Evolutionary conservation across 139 green algal species (phyloP).

Genomic region (Picochlorum sp.): DNA sequence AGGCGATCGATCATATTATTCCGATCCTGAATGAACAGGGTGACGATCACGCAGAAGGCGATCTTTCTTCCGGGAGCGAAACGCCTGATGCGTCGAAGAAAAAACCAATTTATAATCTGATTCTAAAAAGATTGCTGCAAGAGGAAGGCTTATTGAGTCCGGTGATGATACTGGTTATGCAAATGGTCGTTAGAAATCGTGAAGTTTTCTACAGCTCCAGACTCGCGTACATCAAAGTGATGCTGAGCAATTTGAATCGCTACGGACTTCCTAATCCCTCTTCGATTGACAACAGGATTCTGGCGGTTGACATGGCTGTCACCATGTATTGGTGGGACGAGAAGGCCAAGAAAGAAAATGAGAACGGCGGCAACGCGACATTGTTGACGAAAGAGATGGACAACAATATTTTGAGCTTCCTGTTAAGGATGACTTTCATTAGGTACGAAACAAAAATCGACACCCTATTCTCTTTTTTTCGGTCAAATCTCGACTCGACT

Average conservation of each 20-base stretch:
- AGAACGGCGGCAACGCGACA: slow-evolving; percentile 35
- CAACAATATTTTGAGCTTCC: slow-evolving; percentile 81
- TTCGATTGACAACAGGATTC: slow-evolving; percentile 65
- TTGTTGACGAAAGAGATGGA: slow-evolving; percentile 50
- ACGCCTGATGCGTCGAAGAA: not conserved
- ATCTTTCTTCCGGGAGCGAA: not conserved
- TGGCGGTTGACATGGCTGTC: slow-evolving; percentile 82
- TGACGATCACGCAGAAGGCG: not conserved
- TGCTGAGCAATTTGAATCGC: slow-evolving; percentile 74
- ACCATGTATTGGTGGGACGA: slow-evolving; percentile 87
- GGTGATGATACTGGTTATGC: slow-evolving; percentile 36
- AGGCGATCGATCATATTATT: slow-evolving; percentile 83
- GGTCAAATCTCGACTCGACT: not conserved
- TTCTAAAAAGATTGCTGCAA: slow-evolving; percentile 14
- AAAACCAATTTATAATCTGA: slow-evolving; percentile 3
- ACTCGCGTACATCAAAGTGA: slow-evolving; percentile 79
- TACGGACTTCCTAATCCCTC: slow-evolving; percentile 57
- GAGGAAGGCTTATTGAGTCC: slow-evolving; percentile 11
- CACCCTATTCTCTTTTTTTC: not conserved
- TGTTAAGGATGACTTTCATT: slow-evolving; percentile 77
- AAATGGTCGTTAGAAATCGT: slow-evolving; percentile 81
- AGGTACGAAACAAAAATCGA: slow-evolving; percentile 15
- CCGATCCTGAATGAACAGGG: slow-evolving; percentile 41
- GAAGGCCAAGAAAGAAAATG: slow-evolving; percentile 1
- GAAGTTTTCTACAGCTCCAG: slow-evolving; percentile 71